Conservation (phyloP, 2,329 filamentous ascomycete genomes). For the Fusarium stilboides region DNA sequence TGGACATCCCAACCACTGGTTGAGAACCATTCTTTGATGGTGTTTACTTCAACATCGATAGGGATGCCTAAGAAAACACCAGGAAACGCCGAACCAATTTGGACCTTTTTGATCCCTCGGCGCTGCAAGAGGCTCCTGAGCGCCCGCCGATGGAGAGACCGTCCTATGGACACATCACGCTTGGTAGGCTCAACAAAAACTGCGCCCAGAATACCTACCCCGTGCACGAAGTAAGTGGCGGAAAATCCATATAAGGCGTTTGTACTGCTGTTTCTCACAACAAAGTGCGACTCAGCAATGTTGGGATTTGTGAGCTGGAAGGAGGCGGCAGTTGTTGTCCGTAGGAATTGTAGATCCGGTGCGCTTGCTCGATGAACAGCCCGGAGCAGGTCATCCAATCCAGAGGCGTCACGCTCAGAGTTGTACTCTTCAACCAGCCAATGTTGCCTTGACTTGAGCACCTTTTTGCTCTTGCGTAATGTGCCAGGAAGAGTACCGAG, state of each 20-base stretch:
- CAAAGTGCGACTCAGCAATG: slow-evolving; percentile 87
- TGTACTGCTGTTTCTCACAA: slow-evolving; percentile 94
- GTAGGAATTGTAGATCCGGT: slow-evolving; percentile 78
- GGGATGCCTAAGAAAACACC: slow-evolving; percentile 91
- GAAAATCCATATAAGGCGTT: slow-evolving; percentile 93
- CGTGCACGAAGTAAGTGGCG: slow-evolving; percentile 84
- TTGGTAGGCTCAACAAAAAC: slow-evolving; percentile 92
- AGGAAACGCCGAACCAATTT: slow-evolving; percentile 85
- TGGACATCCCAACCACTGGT: slow-evolving; percentile 88
- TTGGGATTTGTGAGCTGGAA: slow-evolving; percentile 81
- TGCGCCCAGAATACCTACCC: slow-evolving; percentile 82
- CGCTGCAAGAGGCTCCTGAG: slow-evolving; percentile 80
- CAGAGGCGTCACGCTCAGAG: slow-evolving; percentile 80
- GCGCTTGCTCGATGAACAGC: slow-evolving; percentile 77
- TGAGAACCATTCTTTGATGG: slow-evolving; percentile 84
- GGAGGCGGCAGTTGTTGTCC: slow-evolving; percentile 77
- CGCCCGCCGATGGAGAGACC: slow-evolving; percentile 89
- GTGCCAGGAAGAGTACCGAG: slow-evolving; percentile 78
- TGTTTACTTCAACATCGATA: slow-evolving; percentile 62
- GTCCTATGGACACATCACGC: slow-evolving; percentile 89
- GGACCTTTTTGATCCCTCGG: slow-evolving; percentile 81
- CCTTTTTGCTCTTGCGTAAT: slow-evolving; percentile 87
- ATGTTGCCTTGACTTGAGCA: slow-evolving; percentile 89
- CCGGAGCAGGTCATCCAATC: slow-evolving; percentile 81
- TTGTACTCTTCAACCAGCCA: slow-evolving; percentile 96